These are phyloP conservation scores for Cercospora nicotianae DNA, from an alignment of 2,329 filamentous ascomycete species.

Conservation along the genomic window DNA sequence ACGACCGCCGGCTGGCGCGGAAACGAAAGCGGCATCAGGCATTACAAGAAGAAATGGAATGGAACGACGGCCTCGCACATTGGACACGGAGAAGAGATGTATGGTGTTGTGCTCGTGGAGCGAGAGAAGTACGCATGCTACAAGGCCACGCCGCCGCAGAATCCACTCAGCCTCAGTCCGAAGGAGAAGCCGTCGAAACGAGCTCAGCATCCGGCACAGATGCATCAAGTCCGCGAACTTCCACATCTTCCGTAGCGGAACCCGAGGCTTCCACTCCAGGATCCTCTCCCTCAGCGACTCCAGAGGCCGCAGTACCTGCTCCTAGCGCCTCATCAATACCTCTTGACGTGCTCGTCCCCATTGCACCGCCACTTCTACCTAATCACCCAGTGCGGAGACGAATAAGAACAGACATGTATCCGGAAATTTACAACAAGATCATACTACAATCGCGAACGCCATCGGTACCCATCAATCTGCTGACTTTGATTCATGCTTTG, in stretches of 20 bases:
- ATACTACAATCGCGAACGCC: conserved; percentile 77
- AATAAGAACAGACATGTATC: conserved; percentile 72
- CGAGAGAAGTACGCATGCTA: conserved; percentile 35
- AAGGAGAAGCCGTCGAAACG: conserved; percentile 19
- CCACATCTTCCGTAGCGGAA: conserved; percentile 40
- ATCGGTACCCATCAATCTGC: conserved; percentile 82
- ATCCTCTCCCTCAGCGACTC: conserved; percentile 21
- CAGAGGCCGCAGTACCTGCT: conserved; percentile 14
- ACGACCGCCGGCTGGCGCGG: conserved; percentile 31
- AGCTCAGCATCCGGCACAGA: conserved; percentile 31
- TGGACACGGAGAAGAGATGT: conserved; percentile 75
- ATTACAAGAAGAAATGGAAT: conserved; percentile 52
- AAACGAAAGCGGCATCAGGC: conserved; percentile 42
- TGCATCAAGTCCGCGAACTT: conserved; percentile 36
- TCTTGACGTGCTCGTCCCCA: conserved; percentile 58
- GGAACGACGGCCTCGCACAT: conserved; percentile 80
- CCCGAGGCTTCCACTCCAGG: conserved; percentile 23
- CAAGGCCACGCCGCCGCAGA: background rate
- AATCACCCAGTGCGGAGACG: conserved; percentile 71
- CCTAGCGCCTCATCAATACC: conserved; percentile 13
- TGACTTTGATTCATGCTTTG: conserved; percentile 75
- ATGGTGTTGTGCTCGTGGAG: conserved; percentile 76
- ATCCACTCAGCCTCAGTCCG: background rate
- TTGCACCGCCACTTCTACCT: conserved; percentile 72
- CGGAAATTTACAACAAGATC: conserved; percentile 86